Conservation (phyloP, 768 basidiomycete genomes). For the Mrakia frigida region DNA sequence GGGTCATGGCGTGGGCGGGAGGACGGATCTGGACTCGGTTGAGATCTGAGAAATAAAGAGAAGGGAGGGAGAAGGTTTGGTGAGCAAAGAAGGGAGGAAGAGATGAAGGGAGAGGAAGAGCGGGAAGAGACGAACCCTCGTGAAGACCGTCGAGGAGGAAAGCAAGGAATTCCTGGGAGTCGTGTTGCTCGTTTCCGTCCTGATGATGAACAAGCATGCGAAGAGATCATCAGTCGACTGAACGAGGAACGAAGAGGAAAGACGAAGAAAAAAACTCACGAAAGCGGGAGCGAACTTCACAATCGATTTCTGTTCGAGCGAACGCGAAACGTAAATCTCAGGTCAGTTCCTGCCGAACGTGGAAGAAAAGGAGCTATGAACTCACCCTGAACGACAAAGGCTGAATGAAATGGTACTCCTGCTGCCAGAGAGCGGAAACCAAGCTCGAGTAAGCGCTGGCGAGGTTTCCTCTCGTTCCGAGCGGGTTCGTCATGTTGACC, state of each 20-base stretch:
- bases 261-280: constrained; percentile 34
- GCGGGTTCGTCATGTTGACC: constrained; percentile 46
- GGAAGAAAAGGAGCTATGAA: constrained; percentile 3
- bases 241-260: neutral
- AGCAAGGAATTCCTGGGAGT: constrained; percentile 93
- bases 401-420: constrained; percentile 72
- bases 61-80: neutral
- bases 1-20: constrained; percentile 55
- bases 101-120: neutral
- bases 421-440: constrained; percentile 79
- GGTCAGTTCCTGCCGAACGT: too few species aligned
- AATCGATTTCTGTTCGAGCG: constrained; percentile 52
- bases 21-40: constrained; percentile 76
- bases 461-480: constrained; percentile 81
- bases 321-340: neutral
- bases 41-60: constrained; percentile 49
- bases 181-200: constrained; percentile 80
- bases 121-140: constrained; percentile 46
- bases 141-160: constrained; percentile 90
- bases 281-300: constrained; percentile 65
- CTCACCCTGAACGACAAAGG: constrained; percentile 79
- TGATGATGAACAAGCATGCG: neutral
- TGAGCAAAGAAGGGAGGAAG: neutral
- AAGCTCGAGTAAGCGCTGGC: constrained; percentile 77
- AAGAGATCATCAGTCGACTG: neutral